Evolutionary conservation across 768 basidiomycete genomes (phyloP).

Genomic region (Gloeophyllum trabeum): DNA sequence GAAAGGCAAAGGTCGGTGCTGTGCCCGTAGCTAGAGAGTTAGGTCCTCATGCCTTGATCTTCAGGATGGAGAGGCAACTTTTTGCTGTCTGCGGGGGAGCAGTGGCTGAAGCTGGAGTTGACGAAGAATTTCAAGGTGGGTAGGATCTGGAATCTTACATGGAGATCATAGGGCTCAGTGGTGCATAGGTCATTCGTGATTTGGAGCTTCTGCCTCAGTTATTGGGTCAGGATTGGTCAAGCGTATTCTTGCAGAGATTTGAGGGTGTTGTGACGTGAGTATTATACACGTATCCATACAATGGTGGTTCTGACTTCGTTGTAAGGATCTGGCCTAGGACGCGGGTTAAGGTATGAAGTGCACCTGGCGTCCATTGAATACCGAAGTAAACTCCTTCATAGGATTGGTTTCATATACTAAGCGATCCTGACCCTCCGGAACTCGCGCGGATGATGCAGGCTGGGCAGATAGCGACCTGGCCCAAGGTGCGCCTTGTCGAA

Average conservation of each 20-base stretch:
- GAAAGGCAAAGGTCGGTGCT: slow-evolving; percentile 67
- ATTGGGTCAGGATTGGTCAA: slow-evolving; percentile 92
- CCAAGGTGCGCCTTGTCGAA: slow-evolving; percentile 65
- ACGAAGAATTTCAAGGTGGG: slow-evolving; percentile 89
- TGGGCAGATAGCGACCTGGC: slow-evolving; percentile 92
- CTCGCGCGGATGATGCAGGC: slow-evolving; percentile 80
- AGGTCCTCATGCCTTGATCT: background rate
- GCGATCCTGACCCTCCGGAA: slow-evolving; percentile 73
- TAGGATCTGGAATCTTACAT: background rate
- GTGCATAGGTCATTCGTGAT: slow-evolving; percentile 72
- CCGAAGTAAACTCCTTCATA: too few relatives aligned
- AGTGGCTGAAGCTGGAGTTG: slow-evolving; percentile 90
- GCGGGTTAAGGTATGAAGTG: slow-evolving; percentile 45
- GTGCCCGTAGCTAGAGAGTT: background rate
- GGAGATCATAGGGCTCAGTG: background rate
- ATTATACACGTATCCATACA: background rate
- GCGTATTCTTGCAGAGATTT: slow-evolving; percentile 91
- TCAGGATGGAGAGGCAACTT: slow-evolving; percentile 93
- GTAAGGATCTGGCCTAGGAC: slow-evolving; percentile 79
- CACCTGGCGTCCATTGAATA: slow-evolving; percentile 4
- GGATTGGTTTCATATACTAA: slow-evolving; percentile 81
- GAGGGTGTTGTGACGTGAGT: slow-evolving; percentile 81
- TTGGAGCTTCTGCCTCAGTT: slow-evolving; percentile 91
- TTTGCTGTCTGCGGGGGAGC: slow-evolving; percentile 82
- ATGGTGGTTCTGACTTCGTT: background rate